Evolutionary conservation across 2,329 filamentous ascomycete genomes (phyloP).

Genomic region (Penicillium sp.): DNA sequence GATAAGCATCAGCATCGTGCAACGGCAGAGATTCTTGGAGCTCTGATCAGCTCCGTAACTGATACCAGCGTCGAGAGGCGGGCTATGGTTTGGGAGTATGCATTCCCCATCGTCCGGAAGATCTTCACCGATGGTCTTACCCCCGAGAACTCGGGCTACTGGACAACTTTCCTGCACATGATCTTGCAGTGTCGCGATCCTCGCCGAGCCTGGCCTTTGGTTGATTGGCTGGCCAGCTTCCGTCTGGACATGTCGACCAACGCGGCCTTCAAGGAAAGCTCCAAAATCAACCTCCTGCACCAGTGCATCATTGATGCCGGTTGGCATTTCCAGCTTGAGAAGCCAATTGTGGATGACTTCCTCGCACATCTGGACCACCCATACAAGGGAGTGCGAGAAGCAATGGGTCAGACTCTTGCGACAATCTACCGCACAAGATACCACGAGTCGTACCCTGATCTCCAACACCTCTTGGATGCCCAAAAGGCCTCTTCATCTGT

Average conservation of each 20-base stretch:
- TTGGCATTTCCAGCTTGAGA: slow-evolving; percentile 92
- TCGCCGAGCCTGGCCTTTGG: slow-evolving; percentile 78
- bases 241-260: slow-evolving; percentile 91
- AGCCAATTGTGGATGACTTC: slow-evolving; percentile 86
- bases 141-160: slow-evolving; percentile 91
- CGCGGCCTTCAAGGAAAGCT: slow-evolving; percentile 97
- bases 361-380: slow-evolving; percentile 90
- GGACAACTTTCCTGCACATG: slow-evolving; percentile 90
- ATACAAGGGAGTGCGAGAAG: slow-evolving; percentile 94
- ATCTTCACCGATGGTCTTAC: slow-evolving; percentile 91
- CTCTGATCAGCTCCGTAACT: slow-evolving; percentile 74
- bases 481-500: slow-evolving; percentile 80
- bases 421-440: slow-evolving; percentile 89
- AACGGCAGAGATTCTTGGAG: slow-evolving; percentile 88
- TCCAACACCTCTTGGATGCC: slow-evolving; percentile 68
- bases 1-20: slow-evolving; percentile 98
- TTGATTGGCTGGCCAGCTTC: slow-evolving; percentile 80
- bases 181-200: slow-evolving; percentile 87
- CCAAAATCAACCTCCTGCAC: slow-evolving; percentile 88
- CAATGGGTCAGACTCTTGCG: slow-evolving; percentile 85
- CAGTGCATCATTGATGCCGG: slow-evolving; percentile 83
- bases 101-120: slow-evolving; percentile 79
- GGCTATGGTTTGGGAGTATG: slow-evolving; percentile 80
- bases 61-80: slow-evolving; percentile 74
- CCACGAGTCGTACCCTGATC: slow-evolving; percentile 86